Percentiles rank a stretch among this genome's conserved stretches.
phyloP scores from a whole-genome alignment of 2,329 filamentous ascomycete genomes.

The Ascochyta lentis region DNA sequence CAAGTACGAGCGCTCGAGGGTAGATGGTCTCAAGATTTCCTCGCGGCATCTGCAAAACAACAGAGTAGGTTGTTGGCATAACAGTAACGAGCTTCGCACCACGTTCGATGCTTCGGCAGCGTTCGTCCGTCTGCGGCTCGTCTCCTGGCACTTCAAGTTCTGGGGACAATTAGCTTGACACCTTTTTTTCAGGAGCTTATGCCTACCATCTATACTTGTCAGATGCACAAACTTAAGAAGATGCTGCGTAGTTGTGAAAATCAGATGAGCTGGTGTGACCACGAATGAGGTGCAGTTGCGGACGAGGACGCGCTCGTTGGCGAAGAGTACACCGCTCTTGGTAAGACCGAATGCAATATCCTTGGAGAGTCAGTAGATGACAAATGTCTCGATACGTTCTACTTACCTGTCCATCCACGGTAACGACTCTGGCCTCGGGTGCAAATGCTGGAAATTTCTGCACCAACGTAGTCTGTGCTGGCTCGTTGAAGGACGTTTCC shows the following conservation, averaged over 20 bases:
- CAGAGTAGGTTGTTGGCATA: constrained; percentile 83
- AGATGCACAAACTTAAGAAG: constrained; percentile 94
- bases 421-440: constrained; percentile 32
- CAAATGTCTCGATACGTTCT: not conserved
- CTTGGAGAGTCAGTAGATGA: constrained; percentile 41
- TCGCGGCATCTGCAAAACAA: constrained; percentile 92
- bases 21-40: constrained; percentile 96
- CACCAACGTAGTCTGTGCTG: constrained; percentile 23
- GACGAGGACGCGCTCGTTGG: constrained; percentile 73
- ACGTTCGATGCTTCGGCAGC: constrained; percentile 89
- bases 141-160: constrained; percentile 84
- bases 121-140: constrained; percentile 88
- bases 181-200: too few relatives aligned
- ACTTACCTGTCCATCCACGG: constrained; percentile 36
- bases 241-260: constrained; percentile 92
- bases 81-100: constrained; percentile 86
- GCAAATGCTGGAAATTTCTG: constrained; percentile 38
- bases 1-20: constrained; percentile 88
- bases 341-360: constrained; percentile 70
- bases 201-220: constrained; percentile 65
- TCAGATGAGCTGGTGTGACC: constrained; percentile 79
- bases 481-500: constrained; percentile 19
- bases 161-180: constrained; percentile 44
- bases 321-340: constrained; percentile 77
- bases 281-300: constrained; percentile 94